Conservation (phyloP, 441 rosid species). For the Bruguiera hainesii region DNA sequence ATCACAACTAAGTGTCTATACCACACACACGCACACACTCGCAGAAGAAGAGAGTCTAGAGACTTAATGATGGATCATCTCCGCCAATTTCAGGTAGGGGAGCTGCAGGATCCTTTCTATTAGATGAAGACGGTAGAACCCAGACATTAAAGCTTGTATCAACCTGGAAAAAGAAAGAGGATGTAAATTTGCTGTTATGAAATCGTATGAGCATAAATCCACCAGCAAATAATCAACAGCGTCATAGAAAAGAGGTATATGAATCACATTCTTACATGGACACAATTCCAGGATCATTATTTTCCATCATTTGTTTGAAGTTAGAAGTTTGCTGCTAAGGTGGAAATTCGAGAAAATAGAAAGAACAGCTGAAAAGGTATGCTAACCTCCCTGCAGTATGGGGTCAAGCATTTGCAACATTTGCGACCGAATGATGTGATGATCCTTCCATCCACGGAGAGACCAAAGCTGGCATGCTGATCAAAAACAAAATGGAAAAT, state of each 20-base stretch:
- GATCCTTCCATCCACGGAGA: constrained; percentile 79
- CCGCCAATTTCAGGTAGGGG: constrained; percentile 63
- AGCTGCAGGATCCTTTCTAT: constrained; percentile 27
- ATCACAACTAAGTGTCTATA: too few relatives aligned
- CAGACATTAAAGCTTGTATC: constrained; percentile 66
- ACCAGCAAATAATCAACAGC: not conserved
- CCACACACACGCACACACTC: too few relatives aligned
- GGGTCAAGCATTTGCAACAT: constrained; percentile 63
- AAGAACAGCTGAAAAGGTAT: not conserved
- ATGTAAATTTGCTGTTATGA: not conserved
- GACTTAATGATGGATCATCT: constrained; percentile 75
- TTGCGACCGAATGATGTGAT: constrained; percentile 51
- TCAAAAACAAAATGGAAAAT: not conserved
- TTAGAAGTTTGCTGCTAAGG: not conserved
- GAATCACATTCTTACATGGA: not conserved
- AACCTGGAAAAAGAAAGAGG: constrained; percentile 39
- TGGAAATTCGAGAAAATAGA: not conserved
- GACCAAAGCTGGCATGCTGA: constrained; percentile 88
- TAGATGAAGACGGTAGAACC: constrained; percentile 56
- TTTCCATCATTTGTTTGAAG: not conserved
- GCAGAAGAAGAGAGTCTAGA: constrained; percentile 7
- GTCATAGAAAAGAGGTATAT: not conserved
- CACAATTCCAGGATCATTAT: too few relatives aligned
- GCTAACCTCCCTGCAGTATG: constrained; percentile 60
- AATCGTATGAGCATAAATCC: not conserved